phyloP scores from a whole-genome alignment of 1,139 yeast genomes.

The Candida dubliniensis region DNA sequence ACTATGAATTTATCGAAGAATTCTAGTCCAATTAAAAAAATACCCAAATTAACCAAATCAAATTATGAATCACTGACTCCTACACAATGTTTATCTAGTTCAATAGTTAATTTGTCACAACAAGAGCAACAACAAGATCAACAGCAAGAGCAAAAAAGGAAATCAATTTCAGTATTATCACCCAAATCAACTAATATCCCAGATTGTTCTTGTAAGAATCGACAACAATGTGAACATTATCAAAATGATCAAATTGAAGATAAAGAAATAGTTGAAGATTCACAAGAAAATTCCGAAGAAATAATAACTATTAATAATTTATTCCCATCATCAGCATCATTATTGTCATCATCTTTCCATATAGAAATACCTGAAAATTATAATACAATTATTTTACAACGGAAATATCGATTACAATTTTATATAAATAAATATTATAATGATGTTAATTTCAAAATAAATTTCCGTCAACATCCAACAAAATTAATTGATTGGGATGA shows the following conservation, averaged over 20 bases:
- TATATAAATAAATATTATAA: conserved; percentile 23
- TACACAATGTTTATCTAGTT: conserved; percentile 13
- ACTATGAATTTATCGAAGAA: background rate
- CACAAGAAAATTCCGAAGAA: conserved; percentile 18
- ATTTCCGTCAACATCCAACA: conserved; percentile 29
- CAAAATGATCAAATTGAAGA: conserved; percentile 16
- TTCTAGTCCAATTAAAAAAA: conserved; percentile 7
- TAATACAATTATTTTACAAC: conserved; percentile 29
- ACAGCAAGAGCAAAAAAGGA: conserved; percentile 1
- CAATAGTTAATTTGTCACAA: background rate
- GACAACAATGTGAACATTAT: conserved; percentile 10
- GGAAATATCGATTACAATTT: conserved; percentile 28
- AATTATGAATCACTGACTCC: conserved; percentile 12
- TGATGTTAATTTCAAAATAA: conserved; percentile 22
- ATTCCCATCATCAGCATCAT: background rate
- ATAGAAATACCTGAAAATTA: conserved; percentile 11
- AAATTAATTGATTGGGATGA: conserved; percentile 38
- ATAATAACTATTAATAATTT: background rate
- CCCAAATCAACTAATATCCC: background rate
- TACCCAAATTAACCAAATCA: background rate
- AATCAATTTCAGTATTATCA: background rate
- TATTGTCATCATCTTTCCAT: conserved; percentile 1
- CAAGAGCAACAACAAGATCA: background rate
- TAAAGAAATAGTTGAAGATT: conserved; percentile 20
- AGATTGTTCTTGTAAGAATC: too few species aligned